Evolutionary conservation across 2,329 filamentous ascomycete species (phyloP).

Genomic region (Grosmannia serpens): DNA sequence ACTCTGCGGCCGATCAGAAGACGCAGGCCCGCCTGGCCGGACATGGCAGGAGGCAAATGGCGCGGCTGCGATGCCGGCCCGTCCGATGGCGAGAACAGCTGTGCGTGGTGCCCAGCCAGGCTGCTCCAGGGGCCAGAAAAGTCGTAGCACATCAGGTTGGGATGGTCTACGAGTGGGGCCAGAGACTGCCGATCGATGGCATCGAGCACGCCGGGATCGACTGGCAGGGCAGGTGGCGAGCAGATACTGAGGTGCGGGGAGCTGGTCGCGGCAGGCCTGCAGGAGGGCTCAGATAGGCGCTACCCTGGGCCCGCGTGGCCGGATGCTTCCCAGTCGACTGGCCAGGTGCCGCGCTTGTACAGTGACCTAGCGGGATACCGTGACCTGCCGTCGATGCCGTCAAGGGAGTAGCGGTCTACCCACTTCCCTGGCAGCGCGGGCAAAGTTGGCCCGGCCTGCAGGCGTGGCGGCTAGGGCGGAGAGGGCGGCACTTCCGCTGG

Average conservation of each 20-base stretch:
- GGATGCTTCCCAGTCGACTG: slow-evolving; percentile 62
- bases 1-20: slow-evolving; percentile 44
- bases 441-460: slow-evolving; percentile 39
- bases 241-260: slow-evolving; percentile 40
- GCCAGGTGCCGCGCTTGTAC: not conserved
- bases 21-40: slow-evolving; percentile 42
- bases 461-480: slow-evolving; percentile 40
- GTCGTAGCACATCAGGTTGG: slow-evolving; percentile 62
- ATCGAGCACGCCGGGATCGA: slow-evolving; percentile 48
- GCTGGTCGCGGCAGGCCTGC: slow-evolving; percentile 36
- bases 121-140: slow-evolving; percentile 52
- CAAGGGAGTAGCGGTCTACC: slow-evolving; percentile 44
- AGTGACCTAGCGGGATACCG: not conserved
- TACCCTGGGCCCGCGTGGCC: slow-evolving; percentile 36
- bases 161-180: slow-evolving; percentile 41
- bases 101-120: slow-evolving; percentile 52
- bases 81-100: slow-evolving; percentile 33
- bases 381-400: slow-evolving; percentile 51
- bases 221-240: slow-evolving; percentile 52
- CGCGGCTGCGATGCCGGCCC: not conserved
- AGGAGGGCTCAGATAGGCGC: slow-evolving; percentile 48
- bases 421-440: slow-evolving; percentile 38
- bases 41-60: slow-evolving; percentile 22
- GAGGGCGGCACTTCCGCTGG: slow-evolving; percentile 50
- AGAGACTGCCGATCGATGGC: slow-evolving; percentile 45